phyloP scores from a whole-genome alignment of 371 early-diverging fungal species.

The Neoconidiobolus thromboides region DNA sequence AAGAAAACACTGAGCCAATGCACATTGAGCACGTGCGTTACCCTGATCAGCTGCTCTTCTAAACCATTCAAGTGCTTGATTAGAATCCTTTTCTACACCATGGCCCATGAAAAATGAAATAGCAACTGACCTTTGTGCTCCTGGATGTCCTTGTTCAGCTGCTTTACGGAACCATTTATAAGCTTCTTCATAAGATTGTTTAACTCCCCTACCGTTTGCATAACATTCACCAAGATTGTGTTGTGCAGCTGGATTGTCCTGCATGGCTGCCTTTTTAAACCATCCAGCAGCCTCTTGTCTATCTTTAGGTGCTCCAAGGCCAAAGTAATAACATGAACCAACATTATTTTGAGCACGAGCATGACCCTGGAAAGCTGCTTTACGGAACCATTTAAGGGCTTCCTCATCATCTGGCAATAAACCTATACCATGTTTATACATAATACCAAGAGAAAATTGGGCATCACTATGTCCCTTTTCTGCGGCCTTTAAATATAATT shows the following conservation, averaged over 20 bases:
- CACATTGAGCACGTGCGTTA: conserved; percentile 54
- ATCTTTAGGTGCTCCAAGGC: conserved; percentile 20
- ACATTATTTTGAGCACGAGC: conserved; percentile 59
- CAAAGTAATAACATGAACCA: conserved; percentile 50
- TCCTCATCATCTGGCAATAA: conserved; percentile 20
- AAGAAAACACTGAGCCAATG: conserved; percentile 59
- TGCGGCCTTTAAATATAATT: conserved; percentile 46
- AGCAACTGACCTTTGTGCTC: conserved; percentile 60
- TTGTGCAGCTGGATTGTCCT: conserved; percentile 26
- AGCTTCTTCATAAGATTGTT: conserved; percentile 14
- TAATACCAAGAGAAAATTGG: conserved; percentile 9
- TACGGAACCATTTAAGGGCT: conserved; percentile 48
- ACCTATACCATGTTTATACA: conserved; percentile 58
- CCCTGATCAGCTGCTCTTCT: conserved; percentile 43
- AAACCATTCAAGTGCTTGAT: conserved; percentile 44
- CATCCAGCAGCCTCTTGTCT: conserved; percentile 33
- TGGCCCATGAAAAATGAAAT: conserved; percentile 46
- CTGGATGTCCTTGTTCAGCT: conserved; percentile 22
- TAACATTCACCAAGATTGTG: conserved; percentile 59
- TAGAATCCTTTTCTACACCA: conserved; percentile 29
- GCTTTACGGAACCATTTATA: conserved; percentile 24
- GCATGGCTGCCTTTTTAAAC: conserved; percentile 40
- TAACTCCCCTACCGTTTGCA: conserved; percentile 56
- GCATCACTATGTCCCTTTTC: conserved; percentile 22
- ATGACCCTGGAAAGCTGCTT: conserved; percentile 53